Evolutionary conservation across 345 rosid species (phyloP), one percentile per base, ranked within the genome.

Genomic region (Streptanthus diversifolius): DNA sequence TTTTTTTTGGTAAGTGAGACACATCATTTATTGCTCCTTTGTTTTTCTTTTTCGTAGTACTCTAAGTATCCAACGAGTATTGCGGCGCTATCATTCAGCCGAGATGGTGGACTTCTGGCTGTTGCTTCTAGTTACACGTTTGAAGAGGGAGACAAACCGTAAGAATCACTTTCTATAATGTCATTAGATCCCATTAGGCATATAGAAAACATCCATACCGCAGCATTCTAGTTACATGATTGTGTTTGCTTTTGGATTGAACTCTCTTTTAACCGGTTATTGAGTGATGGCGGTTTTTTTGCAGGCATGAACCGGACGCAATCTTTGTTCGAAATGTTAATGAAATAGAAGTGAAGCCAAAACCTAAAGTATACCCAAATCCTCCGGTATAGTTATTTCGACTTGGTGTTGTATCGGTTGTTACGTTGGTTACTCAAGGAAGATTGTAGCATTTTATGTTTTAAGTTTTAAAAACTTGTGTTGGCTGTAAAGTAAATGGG

Each of bases 121-220:
- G 95, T 93, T 60, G 98, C 96, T 24, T 93, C 98, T 10, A 90
- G 98, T 75, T 93, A 93, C 75, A 93, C 97, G 12, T 93, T 70
- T 47, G 98, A 93, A 85, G 98, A 93, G 82, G 98, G 97, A 36
- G 97, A 89, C 59, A 93, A 90, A 73, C 85, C 86, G 98, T 93
- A 84, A 78, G 88, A 36, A 30, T 35, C 45, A 33, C n/a, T 61
- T 68, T 56, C 53, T 45, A 9, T 57, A 18, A 9, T 35, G 48
- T 14, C 11, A 35, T 59, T 11, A 59, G 27, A 43, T 68, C 32
- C 56, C 33, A 43, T 43, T 12, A 58, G 37, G 21, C 49, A 21
- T 33, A 35, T 33, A 35, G 27, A 22, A 25, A 48, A 36, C 57
- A 36, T 59, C 13, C 51, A 7, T 15, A 11, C 27, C 10, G 12